These are phyloP conservation scores for Dovyalis caffra DNA, from an alignment of 345 rosid genomes.

Conservation along the genomic window DNA sequence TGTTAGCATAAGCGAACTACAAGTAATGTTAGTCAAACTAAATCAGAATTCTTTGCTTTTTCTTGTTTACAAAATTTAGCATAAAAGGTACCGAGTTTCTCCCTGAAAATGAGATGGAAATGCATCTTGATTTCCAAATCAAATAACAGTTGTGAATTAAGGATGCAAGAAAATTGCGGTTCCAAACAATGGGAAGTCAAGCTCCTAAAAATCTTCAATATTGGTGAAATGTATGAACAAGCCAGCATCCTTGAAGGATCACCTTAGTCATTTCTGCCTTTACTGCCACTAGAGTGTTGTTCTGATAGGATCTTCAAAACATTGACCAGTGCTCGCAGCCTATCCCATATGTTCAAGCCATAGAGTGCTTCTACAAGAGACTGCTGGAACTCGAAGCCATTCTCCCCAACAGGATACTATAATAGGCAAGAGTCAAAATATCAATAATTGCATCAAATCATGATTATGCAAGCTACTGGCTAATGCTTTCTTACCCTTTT, in stretches of 20 bases:
- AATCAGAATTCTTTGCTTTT: not conserved
- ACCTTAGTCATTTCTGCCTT: constrained; percentile 48
- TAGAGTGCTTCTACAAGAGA: constrained; percentile 82
- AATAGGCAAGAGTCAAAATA: not conserved
- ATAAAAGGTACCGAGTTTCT: not conserved
- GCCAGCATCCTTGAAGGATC: not conserved
- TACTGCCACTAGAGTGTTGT: constrained; percentile 42
- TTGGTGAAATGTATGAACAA: not conserved
- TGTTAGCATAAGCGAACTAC: not conserved
- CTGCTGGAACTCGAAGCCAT: constrained; percentile 82
- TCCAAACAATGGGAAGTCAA: not conserved
- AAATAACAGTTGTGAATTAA: not conserved
- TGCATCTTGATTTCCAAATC: not conserved
- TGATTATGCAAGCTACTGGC: not conserved
- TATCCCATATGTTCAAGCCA: constrained; percentile 87
- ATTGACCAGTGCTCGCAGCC: constrained; percentile 67
- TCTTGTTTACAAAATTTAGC: not conserved
- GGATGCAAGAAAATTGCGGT: not conserved
- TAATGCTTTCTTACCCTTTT: not conserved
- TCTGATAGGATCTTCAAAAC: constrained; percentile 71
- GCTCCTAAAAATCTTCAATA: not conserved
- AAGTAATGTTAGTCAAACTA: not conserved
- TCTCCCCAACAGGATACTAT: constrained; percentile 88
- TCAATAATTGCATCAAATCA: not conserved
- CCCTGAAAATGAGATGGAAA: not conserved